Percentiles rank a stretch among this genome's conserved stretches.
Conservation (phyloP, 768 basidiomycete genomes). For the Russula earlei region DNA sequence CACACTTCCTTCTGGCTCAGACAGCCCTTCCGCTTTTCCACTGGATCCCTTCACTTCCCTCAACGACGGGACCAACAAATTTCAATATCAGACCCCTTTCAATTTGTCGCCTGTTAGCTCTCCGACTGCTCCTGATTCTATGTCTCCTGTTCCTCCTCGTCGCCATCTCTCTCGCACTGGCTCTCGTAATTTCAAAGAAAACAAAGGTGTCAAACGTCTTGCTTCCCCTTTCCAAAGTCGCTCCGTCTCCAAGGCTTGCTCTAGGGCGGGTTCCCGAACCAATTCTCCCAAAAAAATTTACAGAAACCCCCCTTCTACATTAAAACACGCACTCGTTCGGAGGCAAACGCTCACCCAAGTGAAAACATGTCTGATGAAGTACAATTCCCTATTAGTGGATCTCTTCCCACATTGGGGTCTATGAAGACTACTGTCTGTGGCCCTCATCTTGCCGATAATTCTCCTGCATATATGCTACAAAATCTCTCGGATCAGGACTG, state of each 20-base stretch:
- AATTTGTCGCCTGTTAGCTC: constrained; percentile 19
- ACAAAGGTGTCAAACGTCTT: constrained; percentile 23
- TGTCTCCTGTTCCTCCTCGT: constrained; percentile 37
- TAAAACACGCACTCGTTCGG: constrained; percentile 36
- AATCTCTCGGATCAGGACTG: constrained; percentile 21
- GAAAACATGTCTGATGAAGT: constrained; percentile 1
- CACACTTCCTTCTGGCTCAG: neutral
- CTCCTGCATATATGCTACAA: constrained; percentile 13
- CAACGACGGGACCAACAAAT: constrained; percentile 20
- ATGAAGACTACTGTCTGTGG: constrained; percentile 5
- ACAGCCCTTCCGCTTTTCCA: neutral
- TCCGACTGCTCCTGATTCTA: constrained; percentile 25
- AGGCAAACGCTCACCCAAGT: constrained; percentile 4
- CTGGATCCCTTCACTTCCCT: constrained; percentile 13
- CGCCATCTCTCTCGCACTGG: constrained; percentile 31
- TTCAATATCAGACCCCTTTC: constrained; percentile 19
- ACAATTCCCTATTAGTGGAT: constrained; percentile 1
- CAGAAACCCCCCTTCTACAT: constrained; percentile 21
- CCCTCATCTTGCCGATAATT: neutral
- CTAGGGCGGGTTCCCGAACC: constrained; percentile 25
- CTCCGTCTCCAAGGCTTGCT: constrained; percentile 33
- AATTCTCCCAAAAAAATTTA: constrained; percentile 19
- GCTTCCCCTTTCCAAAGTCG: constrained; percentile 41
- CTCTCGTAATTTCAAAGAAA: constrained; percentile 36
- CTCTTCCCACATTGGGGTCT: constrained; percentile 7